Evolutionary conservation across 164 flowering plant species (phyloP).

Genomic region (Vitis labrusca): DNA sequence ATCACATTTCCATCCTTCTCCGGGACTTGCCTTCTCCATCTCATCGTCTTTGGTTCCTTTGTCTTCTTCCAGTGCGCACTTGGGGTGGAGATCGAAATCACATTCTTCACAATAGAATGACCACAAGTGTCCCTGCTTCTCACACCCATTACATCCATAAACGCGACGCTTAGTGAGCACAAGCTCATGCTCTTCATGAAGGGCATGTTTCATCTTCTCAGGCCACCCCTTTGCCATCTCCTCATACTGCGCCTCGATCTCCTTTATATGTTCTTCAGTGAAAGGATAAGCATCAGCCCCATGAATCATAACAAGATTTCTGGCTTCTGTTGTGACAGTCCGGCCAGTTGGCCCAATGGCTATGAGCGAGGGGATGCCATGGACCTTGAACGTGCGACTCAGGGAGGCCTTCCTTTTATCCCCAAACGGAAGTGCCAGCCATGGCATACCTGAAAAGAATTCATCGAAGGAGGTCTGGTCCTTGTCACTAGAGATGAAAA

Average conservation of each 20-base stretch:
- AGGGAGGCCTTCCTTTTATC: constrained; percentile 45
- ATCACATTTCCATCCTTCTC: constrained; percentile 51
- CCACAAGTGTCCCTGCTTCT: constrained; percentile 46
- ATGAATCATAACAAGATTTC: constrained; percentile 33
- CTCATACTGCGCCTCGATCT: constrained; percentile 37
- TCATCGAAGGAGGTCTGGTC: constrained; percentile 59
- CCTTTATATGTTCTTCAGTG: constrained; percentile 52
- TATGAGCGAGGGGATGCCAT: constrained; percentile 54
- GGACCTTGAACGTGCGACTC: constrained; percentile 44
- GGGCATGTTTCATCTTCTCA: constrained; percentile 47
- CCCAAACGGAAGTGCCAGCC: constrained; percentile 74
- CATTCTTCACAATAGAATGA: constrained; percentile 52
- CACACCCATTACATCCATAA: constrained; percentile 52
- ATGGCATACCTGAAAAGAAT: constrained; percentile 63
- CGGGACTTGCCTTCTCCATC: constrained; percentile 12
- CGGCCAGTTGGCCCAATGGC: constrained; percentile 69
- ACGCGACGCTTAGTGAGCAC: constrained; percentile 23
- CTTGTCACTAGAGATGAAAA: constrained; percentile 60
- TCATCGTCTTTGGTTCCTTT: constrained; percentile 13
- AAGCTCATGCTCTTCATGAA: constrained; percentile 66
- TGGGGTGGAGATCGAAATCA: constrained; percentile 61
- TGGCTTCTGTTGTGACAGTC: constrained; percentile 50
- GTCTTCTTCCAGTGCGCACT: constrained; percentile 46
- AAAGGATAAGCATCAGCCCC: constrained; percentile 80
- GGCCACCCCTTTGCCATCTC: constrained; percentile 78